Base-by-base conservation (phyloP, 371 early-diverging fungal species). In the Mortierella sp. region DNA sequence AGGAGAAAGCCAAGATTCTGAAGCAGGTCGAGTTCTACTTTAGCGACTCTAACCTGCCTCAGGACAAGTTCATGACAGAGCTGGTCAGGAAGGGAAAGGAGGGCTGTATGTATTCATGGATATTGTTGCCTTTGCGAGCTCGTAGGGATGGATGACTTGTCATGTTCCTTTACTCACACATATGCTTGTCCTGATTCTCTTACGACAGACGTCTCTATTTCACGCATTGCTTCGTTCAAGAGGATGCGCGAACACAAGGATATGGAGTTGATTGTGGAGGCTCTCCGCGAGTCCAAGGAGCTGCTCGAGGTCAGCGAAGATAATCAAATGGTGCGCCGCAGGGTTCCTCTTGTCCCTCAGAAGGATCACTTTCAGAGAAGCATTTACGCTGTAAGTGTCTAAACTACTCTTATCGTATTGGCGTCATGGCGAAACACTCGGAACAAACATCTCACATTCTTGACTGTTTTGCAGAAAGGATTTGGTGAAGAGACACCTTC, bases 11-110 rank as follows among this genome's bases (percentile, higher is more conserved):
- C 59, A 87, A 88, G 80, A 85, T 92, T 51, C 74, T 85, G 28
- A 83, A 86, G 65, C 93, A 93, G 78, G 86, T 93, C 61, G 88
- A 91, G 78, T 91, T 90, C 79, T 93, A 93, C 80, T 92, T 93
- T 64, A 83, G 88, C 73, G 92, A 93, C 63, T 82, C 87, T 44
- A 93, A 92, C 81, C 79, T 93, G 60, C 90, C 88, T 58, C 83
- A 79, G 47, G 93, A 93, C 78, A 85, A 83, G 63, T 93, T 81
- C 57, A 80, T 93, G 81, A 82, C 81, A 71, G 85, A 83, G 65
- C 67, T 83, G 54, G 79, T 84, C 53, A 62, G 70, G 29, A 83
- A 83, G 57, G 16, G 44, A 37, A 80, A 84, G 47, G 86, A 86
- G 27, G 83, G 85, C 48, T 90, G 90, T 88, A 87, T 56, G 77